Evolutionary conservation across 345 rosid genomes (phyloP).

Genomic region (Noccaea bulbosa): DNA sequence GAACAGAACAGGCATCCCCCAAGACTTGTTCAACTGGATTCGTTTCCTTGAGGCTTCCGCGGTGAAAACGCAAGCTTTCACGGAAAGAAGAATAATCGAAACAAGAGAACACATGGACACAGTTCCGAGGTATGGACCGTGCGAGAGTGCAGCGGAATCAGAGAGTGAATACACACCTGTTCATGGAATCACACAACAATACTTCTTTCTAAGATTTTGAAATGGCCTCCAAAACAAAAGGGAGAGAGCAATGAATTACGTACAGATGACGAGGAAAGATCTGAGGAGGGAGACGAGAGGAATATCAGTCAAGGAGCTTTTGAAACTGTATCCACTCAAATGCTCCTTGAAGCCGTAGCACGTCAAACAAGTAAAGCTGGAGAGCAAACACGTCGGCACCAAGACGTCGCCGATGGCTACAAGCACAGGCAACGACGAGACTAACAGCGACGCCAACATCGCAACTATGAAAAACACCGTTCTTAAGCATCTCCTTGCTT

Average conservation of each 20-base stretch:
- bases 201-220: no score
- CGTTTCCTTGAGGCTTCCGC: conserved; percentile 75
- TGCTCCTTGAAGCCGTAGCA: conserved; percentile 71
- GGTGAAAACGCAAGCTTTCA: conserved; percentile 84
- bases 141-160: conserved; percentile 76
- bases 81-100: conserved; percentile 72
- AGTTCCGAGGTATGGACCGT: conserved; percentile 90
- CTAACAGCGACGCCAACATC: conserved; percentile 82
- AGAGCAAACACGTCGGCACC: conserved; percentile 62
- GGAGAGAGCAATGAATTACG: conserved; percentile 25
- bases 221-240: no score
- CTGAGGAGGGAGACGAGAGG: conserved; percentile 84
- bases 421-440: conserved; percentile 79
- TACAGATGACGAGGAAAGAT: conserved; percentile 80
- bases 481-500: conserved; percentile 63
- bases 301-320: conserved; percentile 78
- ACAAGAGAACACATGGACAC: conserved; percentile 72
- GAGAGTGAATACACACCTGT: conserved; percentile 88
- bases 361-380: conserved; percentile 78
- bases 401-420: conserved; percentile 77
- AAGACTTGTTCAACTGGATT: conserved; percentile 86
- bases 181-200: not conserved
- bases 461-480: conserved; percentile 89
- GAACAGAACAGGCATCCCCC: conserved; percentile 99
- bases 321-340: conserved; percentile 66